A percentile compares a stretch with the other conserved stretches of the same genome.
Conservation (phyloP, 2,329 filamentous ascomycete genomes). For the Fusarium humuli region DNA sequence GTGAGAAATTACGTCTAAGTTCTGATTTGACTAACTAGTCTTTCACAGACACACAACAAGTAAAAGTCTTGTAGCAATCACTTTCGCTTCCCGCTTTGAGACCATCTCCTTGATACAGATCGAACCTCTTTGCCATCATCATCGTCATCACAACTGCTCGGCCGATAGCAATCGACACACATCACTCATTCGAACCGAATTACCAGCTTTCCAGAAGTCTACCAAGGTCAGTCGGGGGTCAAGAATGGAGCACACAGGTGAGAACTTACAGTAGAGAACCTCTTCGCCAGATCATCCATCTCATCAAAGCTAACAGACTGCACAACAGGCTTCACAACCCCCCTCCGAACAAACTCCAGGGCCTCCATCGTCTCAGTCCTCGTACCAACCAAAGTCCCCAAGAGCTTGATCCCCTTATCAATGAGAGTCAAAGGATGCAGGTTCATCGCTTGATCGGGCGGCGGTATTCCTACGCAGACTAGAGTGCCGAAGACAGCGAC, state of each 20-base stretch:
- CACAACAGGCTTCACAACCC: conserved; percentile 28
- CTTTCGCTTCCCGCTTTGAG: neutral
- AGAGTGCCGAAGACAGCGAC: conserved; percentile 51
- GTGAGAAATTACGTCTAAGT: neutral
- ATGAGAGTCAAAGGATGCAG: conserved; percentile 54
- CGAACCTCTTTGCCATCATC: neutral
- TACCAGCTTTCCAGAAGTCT: conserved; percentile 20
- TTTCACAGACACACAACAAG: neutral
- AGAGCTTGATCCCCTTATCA: conserved; percentile 50
- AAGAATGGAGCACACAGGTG: fast-evolving
- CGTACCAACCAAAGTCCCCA: conserved; percentile 54
- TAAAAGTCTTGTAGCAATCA: neutral
- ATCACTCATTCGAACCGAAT: conserved; percentile 3
- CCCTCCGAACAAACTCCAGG: conserved; percentile 53
- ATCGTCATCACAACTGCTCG: fast-evolving
- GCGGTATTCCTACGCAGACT: conserved; percentile 55
- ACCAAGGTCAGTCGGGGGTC: neutral
- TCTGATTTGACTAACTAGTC: neutral
- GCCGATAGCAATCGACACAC: neutral
- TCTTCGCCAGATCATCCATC: neutral
- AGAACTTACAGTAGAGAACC: neutral
- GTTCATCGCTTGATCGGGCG: conserved; percentile 39
- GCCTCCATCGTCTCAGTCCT: conserved; percentile 55
- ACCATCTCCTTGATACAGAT: neutral
- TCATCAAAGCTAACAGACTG: neutral